These are phyloP conservation scores for Sechiopsis laciniata DNA, from an alignment of 306 rosid genomes.

Conservation along the genomic window DNA sequence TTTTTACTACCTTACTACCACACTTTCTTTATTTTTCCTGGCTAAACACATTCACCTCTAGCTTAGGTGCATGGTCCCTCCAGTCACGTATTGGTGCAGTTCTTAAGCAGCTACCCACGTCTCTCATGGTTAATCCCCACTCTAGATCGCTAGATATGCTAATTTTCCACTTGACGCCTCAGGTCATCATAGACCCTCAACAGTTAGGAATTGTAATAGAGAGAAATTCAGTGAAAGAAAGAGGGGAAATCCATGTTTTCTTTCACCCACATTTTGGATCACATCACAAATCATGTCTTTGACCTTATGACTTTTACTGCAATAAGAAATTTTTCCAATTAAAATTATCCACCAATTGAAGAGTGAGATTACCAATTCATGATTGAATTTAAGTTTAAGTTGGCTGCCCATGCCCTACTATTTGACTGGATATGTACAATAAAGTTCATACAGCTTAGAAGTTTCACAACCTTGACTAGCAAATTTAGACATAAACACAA, in stretches of 20 bases:
- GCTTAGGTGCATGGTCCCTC: too few relatives aligned
- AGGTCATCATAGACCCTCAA: neutral
- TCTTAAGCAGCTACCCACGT: too few relatives aligned
- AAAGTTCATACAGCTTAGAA: conserved; percentile 4
- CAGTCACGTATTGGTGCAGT: too few relatives aligned
- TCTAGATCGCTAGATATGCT: too few relatives aligned
- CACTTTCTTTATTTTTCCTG: too few relatives aligned
- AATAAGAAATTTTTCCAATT: neutral
- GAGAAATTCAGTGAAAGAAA: neutral
- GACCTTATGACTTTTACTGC: neutral
- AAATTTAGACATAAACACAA: neutral
- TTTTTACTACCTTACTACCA: too few relatives aligned
- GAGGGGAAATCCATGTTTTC: neutral
- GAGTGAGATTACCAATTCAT: too few relatives aligned
- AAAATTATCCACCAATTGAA: too few relatives aligned
- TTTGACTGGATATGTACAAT: neutral
- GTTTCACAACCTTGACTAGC: conserved; percentile 8
- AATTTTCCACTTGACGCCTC: neutral
- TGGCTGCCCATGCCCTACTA: neutral
- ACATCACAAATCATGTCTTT: neutral
- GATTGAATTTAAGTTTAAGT: neutral
- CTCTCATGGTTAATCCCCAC: too few relatives aligned
- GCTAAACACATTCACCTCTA: too few relatives aligned
- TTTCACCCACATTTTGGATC: neutral
- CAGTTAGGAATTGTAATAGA: neutral